Evolutionary conservation across 805 yeast genomes (phyloP), one percentile per base, ranked within the genome.

Genomic region (Alloascoidea hylecoeti): DNA sequence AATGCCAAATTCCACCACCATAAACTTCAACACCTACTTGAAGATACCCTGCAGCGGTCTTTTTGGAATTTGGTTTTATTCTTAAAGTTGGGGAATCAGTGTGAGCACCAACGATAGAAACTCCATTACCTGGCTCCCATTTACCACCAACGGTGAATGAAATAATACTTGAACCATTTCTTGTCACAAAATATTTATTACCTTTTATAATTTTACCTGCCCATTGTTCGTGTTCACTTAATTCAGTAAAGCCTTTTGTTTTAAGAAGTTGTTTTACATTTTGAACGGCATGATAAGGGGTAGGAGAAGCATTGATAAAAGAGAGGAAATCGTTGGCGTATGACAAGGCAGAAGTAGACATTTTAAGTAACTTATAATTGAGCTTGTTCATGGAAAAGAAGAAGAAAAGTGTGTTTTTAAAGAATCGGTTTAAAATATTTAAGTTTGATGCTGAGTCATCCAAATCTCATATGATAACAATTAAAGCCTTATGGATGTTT

Each of bases 1-100:
- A 74, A 53, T 84, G 96, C 75, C 96, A 92, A 39, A 88, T 76
- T 37, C 95, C 92, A 27, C 97, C 97, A 40, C 98, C 97, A 51
- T 89, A 89, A 37, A 78, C 72, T 57, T 92, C 97, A 5, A 92
- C 94, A 30, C 95, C 97, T 15, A 92, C 75, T 55, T 88, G 95
- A 39, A 75, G 68, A 50, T 75, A 89, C 1, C 94, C 94, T 4
- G 38, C 35, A 48, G 82, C 88, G 6, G 61, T 56, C 46, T 71
- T 72, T 51, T 77, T 75, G 16, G 95, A 81, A 18, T 80, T 64
- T 9, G 98, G 98, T 60, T 89, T 92, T 46, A 89, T 72, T 52
- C 94, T 70, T 46, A 89, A 64, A 19, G 84, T 75, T 6, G 97
- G 97, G 3, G 95, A 82, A 56, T 89, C 98, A 0, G 96, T 88